phyloP scores from a whole-genome alignment of 2,329 filamentous ascomycete species.

The Cladosporium sp. region DNA sequence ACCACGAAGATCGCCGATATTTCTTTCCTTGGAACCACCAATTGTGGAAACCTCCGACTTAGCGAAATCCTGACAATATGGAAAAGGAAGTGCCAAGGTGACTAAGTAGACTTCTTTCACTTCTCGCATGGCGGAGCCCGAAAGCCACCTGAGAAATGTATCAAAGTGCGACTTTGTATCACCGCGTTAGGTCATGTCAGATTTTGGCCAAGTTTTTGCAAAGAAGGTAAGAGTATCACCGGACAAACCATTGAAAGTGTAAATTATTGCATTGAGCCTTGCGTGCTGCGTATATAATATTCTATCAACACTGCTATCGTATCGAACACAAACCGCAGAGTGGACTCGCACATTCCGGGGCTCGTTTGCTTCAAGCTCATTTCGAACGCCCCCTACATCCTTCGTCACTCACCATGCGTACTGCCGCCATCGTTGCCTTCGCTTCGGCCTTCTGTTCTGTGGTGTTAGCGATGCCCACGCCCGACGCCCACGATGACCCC shows the following conservation, averaged over 20 bases:
- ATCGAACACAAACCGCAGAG: no score
- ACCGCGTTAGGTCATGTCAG: neutral
- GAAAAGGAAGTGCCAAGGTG: neutral
- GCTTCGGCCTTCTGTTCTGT: no score
- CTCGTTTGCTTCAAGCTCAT: no score
- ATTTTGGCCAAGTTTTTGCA: neutral
- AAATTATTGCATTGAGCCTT: no score
- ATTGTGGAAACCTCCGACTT: neutral
- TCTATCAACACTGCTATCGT: no score
- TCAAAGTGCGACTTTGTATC: neutral
- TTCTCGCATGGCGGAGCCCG: neutral
- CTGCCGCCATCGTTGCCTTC: no score
- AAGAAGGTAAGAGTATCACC: no score
- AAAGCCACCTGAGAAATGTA: neutral
- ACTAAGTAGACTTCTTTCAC: neutral
- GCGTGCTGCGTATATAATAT: no score
- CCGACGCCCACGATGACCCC: neutral
- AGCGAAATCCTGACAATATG: neutral
- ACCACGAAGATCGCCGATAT: neutral
- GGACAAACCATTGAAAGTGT: no score
- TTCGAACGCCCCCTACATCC: no score
- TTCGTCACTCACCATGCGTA: no score
- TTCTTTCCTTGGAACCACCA: neutral
- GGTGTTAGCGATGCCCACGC: conserved; percentile 19
- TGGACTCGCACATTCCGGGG: no score